Evolutionary conservation across 192 early-diverging fungal genomes (phyloP).

Genomic region (Thoreauomyces humboldtii): DNA sequence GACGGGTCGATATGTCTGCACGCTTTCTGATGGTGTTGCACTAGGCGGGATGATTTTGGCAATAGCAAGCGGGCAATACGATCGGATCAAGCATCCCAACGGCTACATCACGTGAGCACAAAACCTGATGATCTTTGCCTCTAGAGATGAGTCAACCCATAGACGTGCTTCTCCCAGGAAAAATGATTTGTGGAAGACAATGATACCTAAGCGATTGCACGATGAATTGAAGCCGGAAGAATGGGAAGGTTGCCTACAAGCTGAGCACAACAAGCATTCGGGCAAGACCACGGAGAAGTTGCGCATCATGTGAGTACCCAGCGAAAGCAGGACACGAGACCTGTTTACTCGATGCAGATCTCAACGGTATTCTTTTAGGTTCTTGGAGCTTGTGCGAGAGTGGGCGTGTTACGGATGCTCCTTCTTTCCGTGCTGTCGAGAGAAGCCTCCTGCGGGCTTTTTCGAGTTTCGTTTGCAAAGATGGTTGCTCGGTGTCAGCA

Average conservation of each 20-base stretch:
- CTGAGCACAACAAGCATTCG: slow-evolving; percentile 24
- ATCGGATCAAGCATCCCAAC: slow-evolving; percentile 31
- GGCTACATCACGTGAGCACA: slow-evolving; percentile 44
- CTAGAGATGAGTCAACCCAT: too few relatives aligned
- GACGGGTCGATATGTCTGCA: slow-evolving; percentile 50
- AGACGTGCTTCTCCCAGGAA: slow-evolving; percentile 2
- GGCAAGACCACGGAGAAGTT: slow-evolving; percentile 7
- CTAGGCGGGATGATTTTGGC: slow-evolving; percentile 52
- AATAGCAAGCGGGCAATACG: slow-evolving; percentile 40
- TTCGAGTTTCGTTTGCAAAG: slow-evolving; percentile 55
- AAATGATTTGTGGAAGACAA: slow-evolving; percentile 21
- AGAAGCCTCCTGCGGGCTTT: slow-evolving; percentile 52
- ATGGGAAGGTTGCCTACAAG: slow-evolving; percentile 22
- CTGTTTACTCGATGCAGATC: background rate
- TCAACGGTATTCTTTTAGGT: slow-evolving; percentile 29
- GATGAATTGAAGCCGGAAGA: slow-evolving; percentile 19
- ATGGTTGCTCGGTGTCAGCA: slow-evolving; percentile 46
- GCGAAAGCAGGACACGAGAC: background rate
- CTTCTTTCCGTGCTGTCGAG: slow-evolving; percentile 52
- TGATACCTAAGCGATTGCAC: slow-evolving; percentile 17
- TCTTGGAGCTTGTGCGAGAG: slow-evolving; percentile 43
- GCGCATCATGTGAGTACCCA: slow-evolving; percentile 16
- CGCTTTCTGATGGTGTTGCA: slow-evolving; percentile 38
- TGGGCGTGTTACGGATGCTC: slow-evolving; percentile 54
- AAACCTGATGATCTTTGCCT: background rate